A percentile compares a stretch with the other conserved stretches of the same genome.
phyloP scores from a whole-genome alignment of 257 asterid genomes.

The Paraleonurus japonicus region DNA sequence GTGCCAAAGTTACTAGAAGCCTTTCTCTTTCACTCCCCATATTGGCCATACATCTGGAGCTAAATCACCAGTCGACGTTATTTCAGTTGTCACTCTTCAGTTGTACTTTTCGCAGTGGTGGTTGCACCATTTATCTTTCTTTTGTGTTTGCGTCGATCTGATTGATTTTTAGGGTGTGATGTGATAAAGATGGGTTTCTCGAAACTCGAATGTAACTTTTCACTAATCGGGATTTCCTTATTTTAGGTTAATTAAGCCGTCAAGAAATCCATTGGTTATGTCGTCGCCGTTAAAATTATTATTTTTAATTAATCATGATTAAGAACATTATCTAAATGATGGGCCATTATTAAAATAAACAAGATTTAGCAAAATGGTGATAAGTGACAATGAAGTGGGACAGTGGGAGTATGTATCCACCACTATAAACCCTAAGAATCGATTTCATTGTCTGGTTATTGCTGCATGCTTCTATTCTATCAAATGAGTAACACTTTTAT shows the following conservation, averaged over 20 bases:
- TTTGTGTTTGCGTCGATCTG: not conserved
- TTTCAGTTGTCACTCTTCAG: not conserved
- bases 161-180: not conserved
- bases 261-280: not conserved
- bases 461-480: not conserved
- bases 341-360: not conserved
- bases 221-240: not conserved
- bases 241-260: constrained; percentile 2
- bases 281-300: not conserved
- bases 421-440: not conserved
- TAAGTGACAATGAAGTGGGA: constrained; percentile 18
- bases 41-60: constrained; percentile 26
- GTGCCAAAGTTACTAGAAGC: constrained; percentile 41
- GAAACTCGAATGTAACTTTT: not conserved
- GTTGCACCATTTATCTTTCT: constrained; percentile 14
- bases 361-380: constrained; percentile 10
- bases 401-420: not conserved
- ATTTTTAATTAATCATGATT: not conserved
- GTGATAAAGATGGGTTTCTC: not conserved
- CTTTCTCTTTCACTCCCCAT: constrained; percentile 20
- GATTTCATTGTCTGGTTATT: not conserved
- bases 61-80: constrained; percentile 1
- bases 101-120: constrained; percentile 21
- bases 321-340: not conserved
- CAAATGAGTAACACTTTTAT: not conserved